Conservation (phyloP, 2,329 filamentous ascomycete species). For the Microcyclospora pomicola region DNA sequence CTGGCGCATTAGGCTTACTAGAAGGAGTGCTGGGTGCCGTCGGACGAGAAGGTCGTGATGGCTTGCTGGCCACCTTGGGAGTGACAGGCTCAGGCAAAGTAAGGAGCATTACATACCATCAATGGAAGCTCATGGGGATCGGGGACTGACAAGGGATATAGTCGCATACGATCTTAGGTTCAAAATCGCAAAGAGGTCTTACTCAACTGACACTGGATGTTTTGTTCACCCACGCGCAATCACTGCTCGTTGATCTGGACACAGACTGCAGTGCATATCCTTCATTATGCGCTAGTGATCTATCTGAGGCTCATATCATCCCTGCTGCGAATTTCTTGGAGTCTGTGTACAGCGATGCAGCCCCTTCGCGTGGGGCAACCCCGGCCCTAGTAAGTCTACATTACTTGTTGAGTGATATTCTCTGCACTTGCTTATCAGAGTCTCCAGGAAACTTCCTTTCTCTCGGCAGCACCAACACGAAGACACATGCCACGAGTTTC, state of each 20-base stretch:
- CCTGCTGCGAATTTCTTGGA: slow-evolving; percentile 68
- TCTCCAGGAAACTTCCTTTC: slow-evolving; percentile 23
- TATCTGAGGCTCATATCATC: slow-evolving; percentile 66
- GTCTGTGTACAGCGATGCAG: slow-evolving; percentile 56
- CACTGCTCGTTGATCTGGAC: slow-evolving; percentile 51
- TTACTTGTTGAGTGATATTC: no score
- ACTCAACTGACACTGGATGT: slow-evolving; percentile 86
- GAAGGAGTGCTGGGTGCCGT: slow-evolving; percentile 64
- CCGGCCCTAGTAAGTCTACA: slow-evolving; percentile 17
- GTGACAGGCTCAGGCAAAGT: slow-evolving; percentile 97
- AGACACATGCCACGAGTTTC: slow-evolving; percentile 53
- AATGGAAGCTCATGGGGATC: background rate
- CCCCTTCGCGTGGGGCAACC: slow-evolving; percentile 25
- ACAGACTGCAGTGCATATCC: slow-evolving; percentile 49
- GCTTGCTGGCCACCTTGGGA: slow-evolving; percentile 77
- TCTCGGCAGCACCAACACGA: slow-evolving; percentile 29
- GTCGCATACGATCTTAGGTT: slow-evolving; percentile 93
- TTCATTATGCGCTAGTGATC: slow-evolving; percentile 62
- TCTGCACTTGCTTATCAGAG: no score
- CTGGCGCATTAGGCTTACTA: slow-evolving; percentile 59
- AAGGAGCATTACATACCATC: slow-evolving; percentile 1
- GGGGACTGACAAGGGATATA: slow-evolving; percentile 25
- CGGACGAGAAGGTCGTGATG: slow-evolving; percentile 71
- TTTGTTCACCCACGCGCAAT: slow-evolving; percentile 67
- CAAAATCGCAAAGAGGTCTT: slow-evolving; percentile 69